These are phyloP conservation scores for Cadophora sp. DNA, from an alignment of 2,329 filamentous ascomycete species.

Conservation along the genomic window DNA sequence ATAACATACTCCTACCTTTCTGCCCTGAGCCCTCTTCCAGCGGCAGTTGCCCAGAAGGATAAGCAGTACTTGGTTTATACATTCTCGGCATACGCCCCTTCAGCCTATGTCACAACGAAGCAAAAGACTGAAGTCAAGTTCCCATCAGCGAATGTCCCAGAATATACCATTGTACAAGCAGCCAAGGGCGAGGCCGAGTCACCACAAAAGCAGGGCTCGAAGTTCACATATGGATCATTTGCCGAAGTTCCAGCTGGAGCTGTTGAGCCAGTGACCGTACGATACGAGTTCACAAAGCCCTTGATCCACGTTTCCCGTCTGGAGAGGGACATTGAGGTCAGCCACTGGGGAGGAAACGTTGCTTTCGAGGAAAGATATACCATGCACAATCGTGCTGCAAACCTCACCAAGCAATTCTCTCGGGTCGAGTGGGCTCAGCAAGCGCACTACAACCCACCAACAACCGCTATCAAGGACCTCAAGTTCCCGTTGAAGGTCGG, in stretches of 20 bases:
- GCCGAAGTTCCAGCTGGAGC: slow-evolving; percentile 81
- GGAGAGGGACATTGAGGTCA: slow-evolving; percentile 92
- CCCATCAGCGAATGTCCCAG: slow-evolving; percentile 76
- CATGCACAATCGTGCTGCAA: slow-evolving; percentile 84
- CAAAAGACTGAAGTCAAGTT: slow-evolving; percentile 99
- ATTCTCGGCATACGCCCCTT: slow-evolving; percentile 85
- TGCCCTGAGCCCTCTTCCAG: slow-evolving; percentile 81
- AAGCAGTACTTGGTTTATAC: slow-evolving; percentile 86
- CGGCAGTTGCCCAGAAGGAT: slow-evolving; percentile 81
- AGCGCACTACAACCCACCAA: slow-evolving; percentile 78
- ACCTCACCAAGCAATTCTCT: slow-evolving; percentile 74
- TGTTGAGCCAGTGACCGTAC: slow-evolving; percentile 73
- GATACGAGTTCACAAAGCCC: slow-evolving; percentile 96
- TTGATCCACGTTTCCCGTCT: slow-evolving; percentile 79
- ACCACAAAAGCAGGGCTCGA: slow-evolving; percentile 83
- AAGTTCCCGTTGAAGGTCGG: slow-evolving; percentile 80
- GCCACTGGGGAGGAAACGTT: slow-evolving; percentile 97
- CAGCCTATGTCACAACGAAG: slow-evolving; percentile 84
- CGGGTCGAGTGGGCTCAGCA: slow-evolving; percentile 77
- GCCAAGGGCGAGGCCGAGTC: slow-evolving; percentile 62
- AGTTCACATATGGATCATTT: slow-evolving; percentile 91
- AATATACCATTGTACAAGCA: slow-evolving; percentile 79
- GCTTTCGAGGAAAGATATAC: slow-evolving; percentile 95
- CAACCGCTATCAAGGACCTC: slow-evolving; percentile 81
- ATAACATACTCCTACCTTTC: slow-evolving; percentile 86